Percentiles rank a stretch among this genome's conserved stretches.
These are phyloP conservation scores for Alopecurus myosuroides DNA, from an alignment of 176 grass and related monocot genomes.

Conservation along the genomic window DNA sequence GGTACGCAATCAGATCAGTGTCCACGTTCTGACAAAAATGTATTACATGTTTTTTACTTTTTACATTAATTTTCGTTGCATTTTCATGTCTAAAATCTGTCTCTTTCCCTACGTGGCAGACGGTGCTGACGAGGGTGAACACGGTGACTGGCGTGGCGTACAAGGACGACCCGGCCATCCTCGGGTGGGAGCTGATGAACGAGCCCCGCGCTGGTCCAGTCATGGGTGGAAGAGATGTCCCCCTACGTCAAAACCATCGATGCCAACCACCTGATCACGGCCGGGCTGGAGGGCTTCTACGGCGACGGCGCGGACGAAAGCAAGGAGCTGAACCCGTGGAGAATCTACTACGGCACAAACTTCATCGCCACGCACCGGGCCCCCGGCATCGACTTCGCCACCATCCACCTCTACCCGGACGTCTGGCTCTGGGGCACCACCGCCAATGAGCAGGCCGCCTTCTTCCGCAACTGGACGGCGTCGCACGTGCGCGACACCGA, in stretches of 20 bases:
- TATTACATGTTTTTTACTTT: neutral
- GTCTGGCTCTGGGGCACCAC: slow-evolving; percentile 54
- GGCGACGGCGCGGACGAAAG: slow-evolving; percentile 52
- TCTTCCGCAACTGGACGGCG: slow-evolving; percentile 37
- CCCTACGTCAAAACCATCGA: slow-evolving; percentile 60
- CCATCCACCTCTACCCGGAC: slow-evolving; percentile 90
- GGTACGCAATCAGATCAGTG: slow-evolving; percentile 5
- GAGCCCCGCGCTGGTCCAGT: slow-evolving; percentile 58
- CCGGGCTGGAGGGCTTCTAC: slow-evolving; percentile 87
- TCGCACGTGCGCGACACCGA: neutral
- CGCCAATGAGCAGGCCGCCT: neutral
- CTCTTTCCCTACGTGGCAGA: slow-evolving; percentile 9
- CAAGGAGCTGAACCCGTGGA: slow-evolving; percentile 50
- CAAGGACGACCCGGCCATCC: slow-evolving; percentile 70
- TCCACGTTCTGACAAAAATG: neutral
- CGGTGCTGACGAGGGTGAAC: slow-evolving; percentile 63
- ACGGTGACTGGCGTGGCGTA: slow-evolving; percentile 58
- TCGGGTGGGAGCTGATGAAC: slow-evolving; percentile 94
- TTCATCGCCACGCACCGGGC: slow-evolving; percentile 46
- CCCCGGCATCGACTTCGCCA: slow-evolving; percentile 64
- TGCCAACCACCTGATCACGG: slow-evolving; percentile 51
- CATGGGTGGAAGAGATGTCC: slow-evolving; percentile 90
- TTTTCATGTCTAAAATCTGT: neutral
- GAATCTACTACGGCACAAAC: slow-evolving; percentile 72
- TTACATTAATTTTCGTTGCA: neutral